phyloP scores from a whole-genome alignment of 768 basidiomycete species.

The Suillus cothurnatus region DNA sequence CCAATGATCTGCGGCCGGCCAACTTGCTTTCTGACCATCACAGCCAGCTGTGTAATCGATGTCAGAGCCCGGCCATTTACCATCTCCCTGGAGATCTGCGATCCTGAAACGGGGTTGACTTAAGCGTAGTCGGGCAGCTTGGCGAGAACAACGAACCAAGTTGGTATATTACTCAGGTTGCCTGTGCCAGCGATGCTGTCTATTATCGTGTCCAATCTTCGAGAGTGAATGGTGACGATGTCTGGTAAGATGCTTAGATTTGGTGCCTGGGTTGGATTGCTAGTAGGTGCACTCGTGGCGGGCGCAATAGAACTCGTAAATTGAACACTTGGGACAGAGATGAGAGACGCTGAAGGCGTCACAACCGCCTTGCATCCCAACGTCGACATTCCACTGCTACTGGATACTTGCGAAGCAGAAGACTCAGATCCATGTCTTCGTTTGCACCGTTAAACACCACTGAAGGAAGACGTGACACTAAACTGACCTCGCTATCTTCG shows the following conservation, averaged over 20 bases:
- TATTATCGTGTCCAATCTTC: constrained; percentile 46
- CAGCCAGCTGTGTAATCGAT: constrained; percentile 69
- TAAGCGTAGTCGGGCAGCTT: not conserved
- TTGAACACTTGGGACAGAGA: not conserved
- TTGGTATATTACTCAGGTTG: constrained; percentile 28
- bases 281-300: not conserved
- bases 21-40: constrained; percentile 61
- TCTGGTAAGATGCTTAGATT: constrained; percentile 28
- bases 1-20: constrained; percentile 70
- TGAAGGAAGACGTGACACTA: too few relatives aligned
- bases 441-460: not conserved
- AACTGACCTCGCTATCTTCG: not conserved
- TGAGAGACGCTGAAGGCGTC: not conserved
- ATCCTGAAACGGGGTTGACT: constrained; percentile 38
- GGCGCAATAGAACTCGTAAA: not conserved
- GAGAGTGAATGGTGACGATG: constrained; percentile 36
- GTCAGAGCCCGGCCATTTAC: constrained; percentile 56
- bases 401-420: not conserved
- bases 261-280: constrained; percentile 8
- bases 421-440: not conserved
- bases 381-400: not conserved
- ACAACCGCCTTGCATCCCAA: not conserved
- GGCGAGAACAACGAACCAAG: constrained; percentile 19
- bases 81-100: constrained; percentile 46
- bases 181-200: constrained; percentile 33